These are phyloP conservation scores for Xerocomellus chrysenteron DNA, from an alignment of 768 basidiomycete species.

Conservation along the genomic window DNA sequence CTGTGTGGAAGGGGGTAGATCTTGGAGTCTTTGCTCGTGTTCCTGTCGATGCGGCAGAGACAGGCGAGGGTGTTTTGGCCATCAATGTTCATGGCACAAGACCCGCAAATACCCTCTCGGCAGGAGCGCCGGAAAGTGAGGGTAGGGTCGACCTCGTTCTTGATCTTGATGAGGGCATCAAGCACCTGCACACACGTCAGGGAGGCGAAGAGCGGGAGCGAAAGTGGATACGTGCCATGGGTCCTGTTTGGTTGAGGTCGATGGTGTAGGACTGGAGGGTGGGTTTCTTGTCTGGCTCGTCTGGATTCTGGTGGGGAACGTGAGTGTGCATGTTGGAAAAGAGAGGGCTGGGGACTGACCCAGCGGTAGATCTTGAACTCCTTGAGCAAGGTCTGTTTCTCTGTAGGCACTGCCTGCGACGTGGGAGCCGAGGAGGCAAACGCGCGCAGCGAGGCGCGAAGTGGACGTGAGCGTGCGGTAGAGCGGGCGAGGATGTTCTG, in stretches of 20 bases:
- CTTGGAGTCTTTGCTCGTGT: slow-evolving; percentile 69
- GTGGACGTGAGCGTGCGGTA: slow-evolving; percentile 2
- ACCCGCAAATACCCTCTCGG: slow-evolving; percentile 95
- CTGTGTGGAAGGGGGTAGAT: slow-evolving; percentile 98
- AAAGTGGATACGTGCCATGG: slow-evolving; percentile 64
- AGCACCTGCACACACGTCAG: slow-evolving; percentile 50
- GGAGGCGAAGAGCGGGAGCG: not conserved
- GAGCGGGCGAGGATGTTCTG: slow-evolving; percentile 3
- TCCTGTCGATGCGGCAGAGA: slow-evolving; percentile 90
- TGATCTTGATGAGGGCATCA: slow-evolving; percentile 97
- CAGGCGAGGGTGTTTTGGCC: slow-evolving; percentile 98
- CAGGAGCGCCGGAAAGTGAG: slow-evolving; percentile 94
- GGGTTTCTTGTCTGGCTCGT: slow-evolving; percentile 90
- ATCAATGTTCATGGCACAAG: slow-evolving; percentile 99
- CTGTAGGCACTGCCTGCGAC: slow-evolving; percentile 45
- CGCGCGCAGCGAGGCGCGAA: slow-evolving; percentile 24
- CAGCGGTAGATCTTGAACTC: slow-evolving; percentile 99
- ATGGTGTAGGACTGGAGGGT: slow-evolving; percentile 86
- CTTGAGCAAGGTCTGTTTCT: slow-evolving; percentile 77
- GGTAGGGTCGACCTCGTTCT: slow-evolving; percentile 97
- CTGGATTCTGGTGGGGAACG: slow-evolving; percentile 70
- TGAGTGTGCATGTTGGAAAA: not conserved
- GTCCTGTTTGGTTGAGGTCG: slow-evolving; percentile 92
- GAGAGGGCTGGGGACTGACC: slow-evolving; percentile 42
- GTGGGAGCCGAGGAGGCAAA: slow-evolving; percentile 31